Conservation (phyloP, 73 alveolate genomes). For the Paramecium sexaurelia region DNA sequence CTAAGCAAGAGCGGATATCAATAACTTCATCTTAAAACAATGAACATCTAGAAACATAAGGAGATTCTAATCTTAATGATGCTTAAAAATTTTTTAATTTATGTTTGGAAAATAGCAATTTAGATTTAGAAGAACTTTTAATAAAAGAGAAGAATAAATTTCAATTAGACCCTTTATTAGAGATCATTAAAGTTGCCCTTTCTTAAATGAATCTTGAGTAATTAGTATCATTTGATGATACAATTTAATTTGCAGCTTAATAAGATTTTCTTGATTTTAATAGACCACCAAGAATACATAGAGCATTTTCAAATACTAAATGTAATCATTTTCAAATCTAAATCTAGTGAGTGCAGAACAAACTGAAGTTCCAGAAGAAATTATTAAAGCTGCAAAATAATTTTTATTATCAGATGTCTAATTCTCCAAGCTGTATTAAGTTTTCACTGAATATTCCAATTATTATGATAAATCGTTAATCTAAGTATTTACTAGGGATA, state of each 20-base stretch:
- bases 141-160: constrained; percentile 1
- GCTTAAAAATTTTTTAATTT: background rate
- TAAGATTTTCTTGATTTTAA: background rate
- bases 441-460: background rate
- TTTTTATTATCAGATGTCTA: background rate
- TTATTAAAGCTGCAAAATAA: background rate
- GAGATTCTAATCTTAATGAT: constrained; percentile 35
- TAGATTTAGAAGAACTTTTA: constrained; percentile 35
- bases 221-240: background rate
- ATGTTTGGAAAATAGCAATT: background rate
- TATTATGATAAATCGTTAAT: background rate
- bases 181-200: constrained; percentile 14
- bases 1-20: background rate
- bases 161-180: background rate
- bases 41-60: constrained; percentile 40
- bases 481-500: background rate
- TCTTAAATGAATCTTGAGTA: background rate
- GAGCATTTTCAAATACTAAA: constrained; percentile 1
- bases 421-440: background rate
- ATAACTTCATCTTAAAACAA: constrained; percentile 4
- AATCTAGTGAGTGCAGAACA: background rate
- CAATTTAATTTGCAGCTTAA: background rate
- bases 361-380: constrained; percentile 30
- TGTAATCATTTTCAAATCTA: background rate
- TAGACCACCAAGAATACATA: background rate